A percentile compares a stretch with the other conserved stretches of the same genome.
phyloP scores from a whole-genome alignment of 306 rosid species.

The Trifolium dubium region DNA sequence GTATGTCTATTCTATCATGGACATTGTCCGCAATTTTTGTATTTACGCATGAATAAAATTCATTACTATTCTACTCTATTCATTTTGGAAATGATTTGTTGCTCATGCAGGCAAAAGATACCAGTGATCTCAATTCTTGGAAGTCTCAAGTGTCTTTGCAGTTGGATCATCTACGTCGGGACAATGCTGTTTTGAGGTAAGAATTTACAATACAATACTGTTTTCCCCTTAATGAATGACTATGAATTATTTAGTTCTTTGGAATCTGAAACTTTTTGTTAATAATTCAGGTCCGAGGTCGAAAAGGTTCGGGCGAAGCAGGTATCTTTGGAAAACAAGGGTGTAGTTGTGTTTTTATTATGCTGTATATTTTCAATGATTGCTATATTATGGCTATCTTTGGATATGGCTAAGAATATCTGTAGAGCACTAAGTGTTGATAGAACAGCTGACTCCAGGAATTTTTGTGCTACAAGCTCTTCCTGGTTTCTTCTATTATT shows the following conservation, averaged over 20 bases:
- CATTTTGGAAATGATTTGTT: conserved; percentile 36
- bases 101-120: conserved; percentile 67
- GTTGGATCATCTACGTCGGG: conserved; percentile 62
- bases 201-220: conserved; percentile 13
- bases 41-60: neutral
- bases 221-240: neutral
- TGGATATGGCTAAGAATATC: conserved; percentile 55
- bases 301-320: conserved; percentile 71
- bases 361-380: conserved; percentile 65
- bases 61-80: conserved; percentile 13
- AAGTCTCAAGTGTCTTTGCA: conserved; percentile 71
- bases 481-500: conserved; percentile 78
- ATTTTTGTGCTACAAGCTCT: conserved; percentile 64
- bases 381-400: conserved; percentile 57
- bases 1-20: conserved; percentile 60
- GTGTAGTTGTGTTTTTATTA: conserved; percentile 56
- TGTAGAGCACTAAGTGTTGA: conserved; percentile 49
- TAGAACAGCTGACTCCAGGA: conserved; percentile 56
- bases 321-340: conserved; percentile 71
- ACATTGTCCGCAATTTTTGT: conserved; percentile 6
- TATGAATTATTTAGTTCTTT: neutral
- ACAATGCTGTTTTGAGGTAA: conserved; percentile 83
- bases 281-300: conserved; percentile 73
- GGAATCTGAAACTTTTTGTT: neutral
- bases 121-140: conserved; percentile 70